These are phyloP conservation scores for Globisporangium polare DNA, from an alignment of 352 stramenopile species.

Conservation along the genomic window DNA sequence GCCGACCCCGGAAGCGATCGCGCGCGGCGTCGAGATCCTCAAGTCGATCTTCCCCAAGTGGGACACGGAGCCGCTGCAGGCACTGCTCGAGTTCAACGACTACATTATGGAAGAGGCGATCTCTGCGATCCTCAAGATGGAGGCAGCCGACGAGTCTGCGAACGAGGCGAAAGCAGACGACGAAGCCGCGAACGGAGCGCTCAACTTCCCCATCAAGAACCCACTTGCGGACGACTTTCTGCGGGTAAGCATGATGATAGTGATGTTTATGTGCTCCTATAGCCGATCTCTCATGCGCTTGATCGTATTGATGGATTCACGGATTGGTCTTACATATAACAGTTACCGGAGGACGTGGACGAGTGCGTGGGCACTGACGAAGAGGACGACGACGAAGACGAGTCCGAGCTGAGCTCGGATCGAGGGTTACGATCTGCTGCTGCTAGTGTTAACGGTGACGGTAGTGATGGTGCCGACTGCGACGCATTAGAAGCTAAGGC, in stretches of 20 bases:
- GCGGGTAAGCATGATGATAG: constrained; percentile 33
- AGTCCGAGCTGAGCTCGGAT: constrained; percentile 8
- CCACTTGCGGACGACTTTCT: constrained; percentile 78
- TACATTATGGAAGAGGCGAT: constrained; percentile 85
- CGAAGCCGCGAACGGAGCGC: constrained; percentile 4
- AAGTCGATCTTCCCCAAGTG: constrained; percentile 82
- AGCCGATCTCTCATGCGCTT: background rate
- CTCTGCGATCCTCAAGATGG: constrained; percentile 71
- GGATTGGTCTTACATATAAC: background rate
- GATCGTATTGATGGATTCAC: background rate
- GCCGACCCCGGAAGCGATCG: constrained; percentile 46
- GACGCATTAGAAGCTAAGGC: constrained; percentile 30
- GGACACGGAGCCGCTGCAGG: constrained; percentile 58
- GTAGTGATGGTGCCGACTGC: constrained; percentile 36
- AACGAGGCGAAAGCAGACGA: constrained; percentile 1
- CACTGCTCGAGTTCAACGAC: constrained; percentile 69
- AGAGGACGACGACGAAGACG: constrained; percentile 14
- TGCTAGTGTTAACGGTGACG: constrained; percentile 23
- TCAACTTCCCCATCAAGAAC: constrained; percentile 56
- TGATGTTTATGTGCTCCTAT: background rate
- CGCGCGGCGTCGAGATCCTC: constrained; percentile 64
- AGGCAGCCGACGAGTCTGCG: constrained; percentile 42
- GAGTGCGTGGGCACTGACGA: constrained; percentile 22
- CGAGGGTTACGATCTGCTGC: constrained; percentile 11
- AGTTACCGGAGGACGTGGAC: constrained; percentile 53